Evolutionary conservation across 371 early-diverging fungal species (phyloP).

Genomic region (Dichotomocladium elegans): DNA sequence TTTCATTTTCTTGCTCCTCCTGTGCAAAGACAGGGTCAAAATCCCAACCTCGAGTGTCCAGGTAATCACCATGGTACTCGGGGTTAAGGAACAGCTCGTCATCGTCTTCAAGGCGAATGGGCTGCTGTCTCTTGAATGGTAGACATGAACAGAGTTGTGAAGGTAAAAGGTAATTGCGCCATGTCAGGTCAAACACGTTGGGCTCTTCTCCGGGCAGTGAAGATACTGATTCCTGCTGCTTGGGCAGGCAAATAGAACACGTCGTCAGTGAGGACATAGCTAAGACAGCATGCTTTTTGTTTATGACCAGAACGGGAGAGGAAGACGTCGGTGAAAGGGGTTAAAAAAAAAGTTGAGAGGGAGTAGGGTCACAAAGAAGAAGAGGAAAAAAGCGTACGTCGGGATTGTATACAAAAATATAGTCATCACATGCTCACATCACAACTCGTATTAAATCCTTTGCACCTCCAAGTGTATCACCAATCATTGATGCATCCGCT

Average conservation of each 20-base stretch:
- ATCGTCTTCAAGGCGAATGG: conserved; percentile 31
- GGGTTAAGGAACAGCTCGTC: conserved; percentile 20
- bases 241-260: conserved; percentile 14
- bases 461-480: no score
- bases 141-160: conserved; percentile 23
- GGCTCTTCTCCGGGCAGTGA: conserved; percentile 12
- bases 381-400: no score
- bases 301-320: conserved; percentile 6
- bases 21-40: conserved; percentile 11
- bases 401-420: no score
- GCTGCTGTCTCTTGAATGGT: conserved; percentile 6
- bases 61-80: conserved; percentile 23
- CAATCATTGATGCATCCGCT: no score
- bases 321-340: neutral
- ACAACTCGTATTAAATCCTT: no score
- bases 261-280: no score
- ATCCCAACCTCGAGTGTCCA: conserved; percentile 26
- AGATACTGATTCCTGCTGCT: conserved; percentile 5
- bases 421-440: no score
- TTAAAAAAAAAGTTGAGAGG: neutral
- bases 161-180: conserved; percentile 41
- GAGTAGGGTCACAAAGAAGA: no score
- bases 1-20: neutral
- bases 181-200: conserved; percentile 44
- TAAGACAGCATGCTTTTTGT: neutral